These are phyloP conservation scores for Sugiyamaella valdiviana DNA, from an alignment of 805 yeast genomes.

Conservation along the genomic window DNA sequence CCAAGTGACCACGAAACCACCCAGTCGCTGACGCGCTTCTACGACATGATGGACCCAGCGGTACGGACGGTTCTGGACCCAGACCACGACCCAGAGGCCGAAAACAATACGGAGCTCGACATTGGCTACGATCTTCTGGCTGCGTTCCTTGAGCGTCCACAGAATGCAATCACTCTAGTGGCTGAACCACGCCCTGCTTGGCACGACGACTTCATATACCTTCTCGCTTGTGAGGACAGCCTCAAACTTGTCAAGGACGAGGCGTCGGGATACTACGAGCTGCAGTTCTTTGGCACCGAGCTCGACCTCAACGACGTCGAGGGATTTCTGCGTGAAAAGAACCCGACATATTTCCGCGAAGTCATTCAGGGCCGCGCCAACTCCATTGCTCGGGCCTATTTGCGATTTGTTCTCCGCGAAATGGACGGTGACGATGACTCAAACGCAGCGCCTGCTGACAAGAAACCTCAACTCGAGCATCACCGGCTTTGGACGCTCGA, in stretches of 20 bases:
- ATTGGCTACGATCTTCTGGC: constrained; percentile 21
- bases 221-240: constrained; percentile 21
- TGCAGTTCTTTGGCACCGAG: constrained; percentile 19
- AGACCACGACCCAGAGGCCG: constrained; percentile 11
- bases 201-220: constrained; percentile 23
- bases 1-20: constrained; percentile 22
- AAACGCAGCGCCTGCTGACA: background rate
- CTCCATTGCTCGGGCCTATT: background rate
- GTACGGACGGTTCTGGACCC: constrained; percentile 20
- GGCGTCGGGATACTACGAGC: constrained; percentile 17
- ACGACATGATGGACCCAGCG: constrained; percentile 18
- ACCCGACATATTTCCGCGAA: constrained; percentile 3
- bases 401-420: background rate
- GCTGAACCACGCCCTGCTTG: constrained; percentile 9
- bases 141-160: constrained; percentile 21
- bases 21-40: constrained; percentile 12
- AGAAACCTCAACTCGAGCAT: background rate
- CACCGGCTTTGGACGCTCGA: background rate
- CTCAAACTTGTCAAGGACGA: constrained; percentile 18
- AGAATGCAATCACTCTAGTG: constrained; percentile 11
- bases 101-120: constrained; percentile 13
- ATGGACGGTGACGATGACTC: background rate
- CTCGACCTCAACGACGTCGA: constrained; percentile 19
- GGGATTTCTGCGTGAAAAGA: background rate
- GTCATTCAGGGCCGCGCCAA: constrained; percentile 8